These are phyloP conservation scores for Fraxinus paxiana DNA, from an alignment of 305 asterid species.

Conservation along the genomic window DNA sequence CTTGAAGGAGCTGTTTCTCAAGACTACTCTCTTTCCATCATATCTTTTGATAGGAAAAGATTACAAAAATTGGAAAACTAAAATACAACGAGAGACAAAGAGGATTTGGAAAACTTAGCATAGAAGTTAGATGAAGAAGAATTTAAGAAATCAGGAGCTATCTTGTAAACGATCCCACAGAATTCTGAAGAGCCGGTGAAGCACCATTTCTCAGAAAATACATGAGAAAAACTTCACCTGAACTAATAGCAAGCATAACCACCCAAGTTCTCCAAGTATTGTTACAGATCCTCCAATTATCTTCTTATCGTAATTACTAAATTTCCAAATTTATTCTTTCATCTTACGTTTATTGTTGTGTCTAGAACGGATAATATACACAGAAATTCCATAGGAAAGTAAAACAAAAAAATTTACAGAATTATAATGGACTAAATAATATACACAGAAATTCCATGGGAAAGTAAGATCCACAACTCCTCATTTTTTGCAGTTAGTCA, in stretches of 20 bases:
- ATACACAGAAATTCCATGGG: not conserved
- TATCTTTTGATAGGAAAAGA: not conserved
- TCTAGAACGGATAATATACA: not conserved
- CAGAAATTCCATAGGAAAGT: too few species aligned
- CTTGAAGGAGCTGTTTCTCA: not conserved
- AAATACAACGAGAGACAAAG: not conserved
- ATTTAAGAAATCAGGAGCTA: constrained; percentile 3
- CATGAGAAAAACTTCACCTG: not conserved
- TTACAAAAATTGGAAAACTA: not conserved
- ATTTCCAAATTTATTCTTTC: not conserved
- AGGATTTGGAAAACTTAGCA: not conserved
- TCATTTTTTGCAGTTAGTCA: not conserved
- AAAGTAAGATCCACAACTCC: not conserved
- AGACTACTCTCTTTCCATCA: not conserved
- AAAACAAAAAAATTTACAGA: not conserved
- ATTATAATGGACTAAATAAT: not conserved
- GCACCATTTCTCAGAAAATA: not conserved
- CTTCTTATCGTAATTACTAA: not conserved
- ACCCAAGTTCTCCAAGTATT: not conserved
- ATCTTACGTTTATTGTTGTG: not conserved
- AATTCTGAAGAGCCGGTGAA: not conserved
- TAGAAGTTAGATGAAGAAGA: not conserved
- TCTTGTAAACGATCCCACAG: not conserved
- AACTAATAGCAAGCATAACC: not conserved
- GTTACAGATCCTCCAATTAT: not conserved